Percentiles rank a stretch among this genome's conserved stretches.
These are phyloP conservation scores for Gloeophyllum trabeum DNA, from an alignment of 768 basidiomycete genomes.

Conservation along the genomic window DNA sequence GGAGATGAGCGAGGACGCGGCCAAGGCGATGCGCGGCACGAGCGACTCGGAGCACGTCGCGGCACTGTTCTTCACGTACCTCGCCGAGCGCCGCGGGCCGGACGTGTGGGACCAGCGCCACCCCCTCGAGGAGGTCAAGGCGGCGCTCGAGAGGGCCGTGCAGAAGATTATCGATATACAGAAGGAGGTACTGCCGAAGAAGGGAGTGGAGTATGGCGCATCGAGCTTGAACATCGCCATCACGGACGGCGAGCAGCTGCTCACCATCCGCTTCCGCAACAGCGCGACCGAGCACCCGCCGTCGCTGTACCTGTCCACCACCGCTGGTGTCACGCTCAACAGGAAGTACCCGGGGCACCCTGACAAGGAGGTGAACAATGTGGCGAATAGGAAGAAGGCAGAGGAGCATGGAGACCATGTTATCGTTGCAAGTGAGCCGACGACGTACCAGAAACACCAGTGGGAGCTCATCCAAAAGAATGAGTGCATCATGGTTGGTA, in stretches of 20 bases:
- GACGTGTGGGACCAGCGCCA: constrained; percentile 15
- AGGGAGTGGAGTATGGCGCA: constrained; percentile 9
- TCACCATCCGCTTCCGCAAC: constrained; percentile 21
- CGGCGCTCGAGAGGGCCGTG: constrained; percentile 14
- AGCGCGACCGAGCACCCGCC: constrained; percentile 19
- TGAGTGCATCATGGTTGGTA: constrained; percentile 15
- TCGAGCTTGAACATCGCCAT: constrained; percentile 19
- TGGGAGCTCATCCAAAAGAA: constrained; percentile 20
- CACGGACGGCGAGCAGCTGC: constrained; percentile 19
- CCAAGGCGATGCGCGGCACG: constrained; percentile 15
- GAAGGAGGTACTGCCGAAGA: constrained; percentile 7
- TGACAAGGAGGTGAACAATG: constrained; percentile 11
- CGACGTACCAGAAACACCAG: constrained; percentile 17
- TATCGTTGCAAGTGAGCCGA: constrained; percentile 23
- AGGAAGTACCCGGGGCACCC: constrained; percentile 23
- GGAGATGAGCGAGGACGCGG: constrained; percentile 11
- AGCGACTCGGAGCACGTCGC: constrained; percentile 19
- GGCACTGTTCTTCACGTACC: constrained; percentile 19
- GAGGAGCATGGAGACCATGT: constrained; percentile 21
- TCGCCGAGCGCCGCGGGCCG: constrained; percentile 7
- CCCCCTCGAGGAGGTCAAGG: constrained; percentile 13
- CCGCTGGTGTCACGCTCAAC: constrained; percentile 20
- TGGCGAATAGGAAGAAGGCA: constrained; percentile 9
- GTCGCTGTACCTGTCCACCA: constrained; percentile 20
- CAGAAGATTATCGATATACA: constrained; percentile 15